Percentiles rank a stretch among this genome's conserved stretches.
Conservation (phyloP, 208 protist species). For the Porcisia hertigi region DNA sequence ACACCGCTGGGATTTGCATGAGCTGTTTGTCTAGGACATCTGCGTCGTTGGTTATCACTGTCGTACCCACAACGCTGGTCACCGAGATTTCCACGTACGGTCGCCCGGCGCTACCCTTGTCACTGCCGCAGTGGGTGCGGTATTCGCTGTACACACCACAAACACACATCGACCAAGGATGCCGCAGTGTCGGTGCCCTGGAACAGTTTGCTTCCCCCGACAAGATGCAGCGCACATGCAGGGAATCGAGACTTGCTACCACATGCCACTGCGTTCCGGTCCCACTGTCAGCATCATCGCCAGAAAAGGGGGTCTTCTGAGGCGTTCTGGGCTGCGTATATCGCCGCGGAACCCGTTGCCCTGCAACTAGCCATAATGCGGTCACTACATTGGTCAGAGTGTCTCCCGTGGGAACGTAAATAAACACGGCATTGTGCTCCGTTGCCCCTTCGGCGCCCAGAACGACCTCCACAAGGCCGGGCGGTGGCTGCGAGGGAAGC, state of each 20-base stretch:
- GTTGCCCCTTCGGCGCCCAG: background rate
- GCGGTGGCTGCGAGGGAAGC: background rate
- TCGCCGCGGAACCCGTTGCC: constrained; percentile 8
- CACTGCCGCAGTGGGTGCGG: background rate
- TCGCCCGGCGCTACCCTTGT: background rate
- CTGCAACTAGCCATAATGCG: constrained; percentile 9
- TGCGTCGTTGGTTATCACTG: background rate
- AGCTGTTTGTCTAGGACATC: background rate
- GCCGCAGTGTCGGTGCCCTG: background rate
- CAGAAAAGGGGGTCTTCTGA: background rate
- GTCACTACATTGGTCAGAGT: constrained; percentile 1
- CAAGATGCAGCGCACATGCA: constrained; percentile 3
- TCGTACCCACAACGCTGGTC: constrained; percentile 5
- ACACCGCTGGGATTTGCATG: background rate
- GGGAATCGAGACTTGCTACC: background rate
- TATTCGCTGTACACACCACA: background rate
- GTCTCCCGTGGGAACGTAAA: constrained; percentile 4
- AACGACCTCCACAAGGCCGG: background rate
- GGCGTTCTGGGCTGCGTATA: background rate
- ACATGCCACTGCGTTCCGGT: constrained; percentile 4
- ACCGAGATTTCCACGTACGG: constrained; percentile 2
- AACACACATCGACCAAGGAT: constrained; percentile 1
- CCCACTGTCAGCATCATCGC: background rate
- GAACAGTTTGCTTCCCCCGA: background rate
- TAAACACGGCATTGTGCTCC: background rate